Conservation (phyloP, 805 yeast genomes). For the Cyberlindnera meyerae region DNA sequence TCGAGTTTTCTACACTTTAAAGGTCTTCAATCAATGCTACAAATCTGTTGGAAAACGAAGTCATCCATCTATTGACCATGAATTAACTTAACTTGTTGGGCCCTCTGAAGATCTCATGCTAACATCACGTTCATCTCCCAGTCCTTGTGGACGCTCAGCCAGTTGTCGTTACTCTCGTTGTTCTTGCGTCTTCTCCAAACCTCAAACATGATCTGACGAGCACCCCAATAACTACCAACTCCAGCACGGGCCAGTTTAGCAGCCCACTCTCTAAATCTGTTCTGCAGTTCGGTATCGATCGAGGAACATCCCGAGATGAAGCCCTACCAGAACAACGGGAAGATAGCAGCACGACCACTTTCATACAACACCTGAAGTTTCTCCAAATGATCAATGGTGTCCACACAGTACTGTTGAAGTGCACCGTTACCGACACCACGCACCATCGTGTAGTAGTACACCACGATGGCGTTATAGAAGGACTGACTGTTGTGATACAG, state of each 20-base stretch:
- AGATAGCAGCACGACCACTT: conserved; percentile 45
- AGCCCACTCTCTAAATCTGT: conserved; percentile 66
- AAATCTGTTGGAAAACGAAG: no score
- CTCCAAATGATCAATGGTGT: conserved; percentile 60
- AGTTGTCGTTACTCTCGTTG: conserved; percentile 54
- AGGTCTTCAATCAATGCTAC: no score
- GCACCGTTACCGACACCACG: conserved; percentile 48
- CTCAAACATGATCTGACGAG: conserved; percentile 78
- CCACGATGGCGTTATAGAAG: conserved; percentile 65
- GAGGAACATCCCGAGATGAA: conserved; percentile 86
- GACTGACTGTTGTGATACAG: conserved; percentile 77
- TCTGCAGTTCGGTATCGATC: conserved; percentile 49
- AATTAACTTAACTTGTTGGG: conserved; percentile 1
- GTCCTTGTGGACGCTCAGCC: conserved; percentile 76
- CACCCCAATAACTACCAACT: conserved; percentile 81
- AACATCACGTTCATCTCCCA: conserved; percentile 86
- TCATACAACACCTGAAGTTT: conserved; percentile 54
- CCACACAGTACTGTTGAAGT: conserved; percentile 57
- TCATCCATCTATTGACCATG: no score
- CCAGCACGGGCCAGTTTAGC: conserved; percentile 45
- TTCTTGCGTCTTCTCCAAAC: conserved; percentile 74
- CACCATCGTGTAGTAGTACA: conserved; percentile 66
- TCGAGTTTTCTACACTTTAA: no score
- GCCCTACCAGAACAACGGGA: conserved; percentile 86
- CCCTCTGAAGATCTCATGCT: conserved; percentile 7